Evolutionary conservation across 2,329 filamentous ascomycete species (phyloP), one percentile per base, ranked within the genome.

Genomic region (Leptographium wingfieldii): DNA sequence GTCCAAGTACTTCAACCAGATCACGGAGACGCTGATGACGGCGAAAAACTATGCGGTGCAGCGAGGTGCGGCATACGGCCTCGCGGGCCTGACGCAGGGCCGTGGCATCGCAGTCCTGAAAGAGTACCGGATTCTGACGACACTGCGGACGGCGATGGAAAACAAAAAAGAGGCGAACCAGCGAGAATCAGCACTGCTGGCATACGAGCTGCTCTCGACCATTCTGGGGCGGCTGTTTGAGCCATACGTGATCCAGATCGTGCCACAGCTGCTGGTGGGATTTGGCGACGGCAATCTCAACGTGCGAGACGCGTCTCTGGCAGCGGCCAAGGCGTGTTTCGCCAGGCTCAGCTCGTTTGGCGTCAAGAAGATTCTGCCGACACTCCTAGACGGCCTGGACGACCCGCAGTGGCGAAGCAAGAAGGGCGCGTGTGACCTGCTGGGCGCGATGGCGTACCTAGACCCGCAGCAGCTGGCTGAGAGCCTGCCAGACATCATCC

Each of bases 371-470:
- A 92, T 99, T 64, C 77, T 99, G 65, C 94, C 94, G 3, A 96
- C 89, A 14, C 81, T 99, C 9, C 81, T 99, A 2, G 86, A 94
- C 65, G 94, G 95, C 61, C 82, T 99, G 11, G 92, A 97, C 64
- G 94, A 99, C 65, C 84, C 89, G 58, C 92, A 97, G 72, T 99
- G 94, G 94, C 87, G 94, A 68, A 97, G 91, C 75, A 97, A 99
- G 74, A 96, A 95, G 76, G 94, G 95, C 66, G 94, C 94, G 59
- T 99, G 94, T 69, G 94, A 99, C 70, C 85, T 96, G 31, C 81
- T 99, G 16, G 94, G 94, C 71, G 94, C 94, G 63, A 99, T 99
- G 94, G 95, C 94, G 5, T 99, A 99, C 70, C 82, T 99, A 38
- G 94, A 97, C 70, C 92, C 95, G 9, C 88, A 96, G 65, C 94